These are phyloP conservation scores for Chlorella vulgaris DNA, from an alignment of 139 green algal species.

Conservation along the genomic window DNA sequence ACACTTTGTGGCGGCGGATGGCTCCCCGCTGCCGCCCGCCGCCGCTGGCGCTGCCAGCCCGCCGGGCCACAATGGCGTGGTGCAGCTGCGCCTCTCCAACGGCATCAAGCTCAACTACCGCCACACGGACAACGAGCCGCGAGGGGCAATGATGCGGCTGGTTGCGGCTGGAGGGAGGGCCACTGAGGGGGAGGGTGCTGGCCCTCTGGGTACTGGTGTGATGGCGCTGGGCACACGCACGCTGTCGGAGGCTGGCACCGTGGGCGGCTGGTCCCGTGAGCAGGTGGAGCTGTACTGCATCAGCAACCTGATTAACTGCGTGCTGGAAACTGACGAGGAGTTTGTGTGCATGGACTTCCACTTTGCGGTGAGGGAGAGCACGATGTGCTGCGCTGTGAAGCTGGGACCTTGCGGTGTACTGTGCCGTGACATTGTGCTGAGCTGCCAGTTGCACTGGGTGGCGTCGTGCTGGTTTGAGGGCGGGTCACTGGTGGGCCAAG, in stretches of 20 bases:
- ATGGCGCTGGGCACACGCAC: conserved; percentile 83
- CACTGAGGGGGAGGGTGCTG: conserved; percentile 52
- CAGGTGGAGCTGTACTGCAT: conserved; percentile 96
- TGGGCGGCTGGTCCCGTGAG: conserved; percentile 82
- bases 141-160: conserved; percentile 85
- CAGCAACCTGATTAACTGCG: conserved; percentile 92
- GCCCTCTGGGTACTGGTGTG: conserved; percentile 70
- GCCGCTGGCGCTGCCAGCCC: background rate
- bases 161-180: conserved; percentile 81
- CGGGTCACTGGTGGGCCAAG: too few species aligned
- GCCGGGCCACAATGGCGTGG: conserved; percentile 62
- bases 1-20: conserved; percentile 72
- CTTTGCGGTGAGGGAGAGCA: conserved; percentile 77
- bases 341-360: conserved; percentile 95
- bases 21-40: background rate
- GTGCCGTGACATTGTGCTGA: too few species aligned
- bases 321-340: conserved; percentile 95
- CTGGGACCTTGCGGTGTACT: too few species aligned
- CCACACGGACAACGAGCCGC: conserved; percentile 88
- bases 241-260: conserved; percentile 82
- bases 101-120: conserved; percentile 94
- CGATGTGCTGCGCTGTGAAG: too few species aligned
- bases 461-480: too few species aligned
- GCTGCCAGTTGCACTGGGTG: too few species aligned
- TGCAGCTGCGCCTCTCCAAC: conserved; percentile 90